Evolutionary conservation across 139 green algal genomes (phyloP).

Genomic region (Tetradesmus obliquus): DNA sequence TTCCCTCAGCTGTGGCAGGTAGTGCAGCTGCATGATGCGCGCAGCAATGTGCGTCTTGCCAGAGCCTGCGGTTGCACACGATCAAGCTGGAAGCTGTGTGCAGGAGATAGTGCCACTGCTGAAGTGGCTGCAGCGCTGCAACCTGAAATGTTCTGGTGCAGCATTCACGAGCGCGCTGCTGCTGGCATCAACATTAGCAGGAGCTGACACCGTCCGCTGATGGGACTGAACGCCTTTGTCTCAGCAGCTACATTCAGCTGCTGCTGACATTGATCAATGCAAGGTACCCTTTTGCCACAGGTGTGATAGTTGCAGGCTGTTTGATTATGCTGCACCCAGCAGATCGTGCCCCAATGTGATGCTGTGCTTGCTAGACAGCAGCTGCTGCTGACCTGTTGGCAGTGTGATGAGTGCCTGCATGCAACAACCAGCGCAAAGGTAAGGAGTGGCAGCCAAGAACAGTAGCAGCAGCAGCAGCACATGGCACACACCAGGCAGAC

Average conservation of each 20-base stretch:
- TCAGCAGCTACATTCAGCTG: not conserved
- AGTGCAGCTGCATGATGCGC: not conserved
- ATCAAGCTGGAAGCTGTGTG: not conserved
- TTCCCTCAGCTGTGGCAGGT: constrained; percentile 11
- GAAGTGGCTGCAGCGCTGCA: not conserved
- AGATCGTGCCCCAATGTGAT: not conserved
- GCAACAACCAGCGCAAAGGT: not conserved
- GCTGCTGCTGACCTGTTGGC: constrained; percentile 7
- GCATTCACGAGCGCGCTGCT: too few species aligned
- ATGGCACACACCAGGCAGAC: not conserved
- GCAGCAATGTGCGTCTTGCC: constrained; percentile 45
- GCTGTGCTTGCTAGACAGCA: not conserved
- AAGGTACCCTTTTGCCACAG: not conserved
- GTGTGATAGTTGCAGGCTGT: not conserved
- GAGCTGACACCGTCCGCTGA: not conserved
- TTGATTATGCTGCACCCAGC: not conserved
- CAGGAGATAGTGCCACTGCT: too few species aligned
- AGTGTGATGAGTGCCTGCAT: constrained; percentile 34
- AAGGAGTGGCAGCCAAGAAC: not conserved
- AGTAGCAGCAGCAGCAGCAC: not conserved
- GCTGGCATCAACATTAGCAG: too few species aligned
- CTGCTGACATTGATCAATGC: not conserved
- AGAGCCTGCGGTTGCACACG: constrained; percentile 16
- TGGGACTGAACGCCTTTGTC: not conserved
- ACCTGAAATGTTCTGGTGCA: not conserved